A percentile compares a stretch with the other conserved stretches of the same genome.
phyloP scores from a whole-genome alignment of 2,329 filamentous ascomycete genomes.

The Stachybotrys chartarum region DNA sequence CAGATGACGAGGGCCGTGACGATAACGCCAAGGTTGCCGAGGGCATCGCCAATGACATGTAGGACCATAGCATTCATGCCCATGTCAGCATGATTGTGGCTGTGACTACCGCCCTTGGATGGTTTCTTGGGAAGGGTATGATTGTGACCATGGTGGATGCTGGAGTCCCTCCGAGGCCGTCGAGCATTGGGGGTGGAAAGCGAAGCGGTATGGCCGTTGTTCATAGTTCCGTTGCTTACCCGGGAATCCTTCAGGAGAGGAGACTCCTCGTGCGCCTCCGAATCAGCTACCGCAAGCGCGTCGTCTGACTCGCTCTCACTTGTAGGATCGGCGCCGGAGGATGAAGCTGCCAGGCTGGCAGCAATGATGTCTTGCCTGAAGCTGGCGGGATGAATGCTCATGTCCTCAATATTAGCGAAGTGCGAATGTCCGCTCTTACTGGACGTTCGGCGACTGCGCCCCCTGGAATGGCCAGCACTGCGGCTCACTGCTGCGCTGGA shows the following conservation, averaged over 20 bases:
- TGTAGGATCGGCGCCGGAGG: slow-evolving; percentile 41
- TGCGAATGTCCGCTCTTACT: slow-evolving; percentile 48
- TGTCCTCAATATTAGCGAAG: slow-evolving; percentile 60
- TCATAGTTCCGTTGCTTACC: slow-evolving; percentile 21
- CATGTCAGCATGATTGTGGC: slow-evolving; percentile 79
- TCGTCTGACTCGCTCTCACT: slow-evolving; percentile 48
- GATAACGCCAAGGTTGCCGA: slow-evolving; percentile 84
- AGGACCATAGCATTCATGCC: slow-evolving; percentile 87
- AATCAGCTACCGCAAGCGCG: slow-evolving; percentile 34
- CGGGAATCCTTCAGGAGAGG: slow-evolving; percentile 37
- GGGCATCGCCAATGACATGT: slow-evolving; percentile 72
- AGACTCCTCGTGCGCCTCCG: slow-evolving; percentile 35
- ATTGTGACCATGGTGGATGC: slow-evolving; percentile 65
- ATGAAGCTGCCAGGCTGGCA: slow-evolving; percentile 52
- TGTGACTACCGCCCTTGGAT: slow-evolving; percentile 50
- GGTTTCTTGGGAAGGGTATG: slow-evolving; percentile 67
- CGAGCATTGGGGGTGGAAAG: slow-evolving; percentile 17
- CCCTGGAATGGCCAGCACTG: slow-evolving; percentile 24
- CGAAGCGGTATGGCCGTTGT: slow-evolving; percentile 12
- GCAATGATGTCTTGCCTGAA: slow-evolving; percentile 91
- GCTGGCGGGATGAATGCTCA: slow-evolving; percentile 81
- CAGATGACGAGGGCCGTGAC: slow-evolving; percentile 81
- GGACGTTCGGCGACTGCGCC: slow-evolving; percentile 36
- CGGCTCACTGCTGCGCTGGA: slow-evolving; percentile 19
- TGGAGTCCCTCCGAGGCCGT: slow-evolving; percentile 37